These are phyloP conservation scores for Candolleomyces efflorescens DNA, from an alignment of 768 basidiomycete species.

Conservation along the genomic window DNA sequence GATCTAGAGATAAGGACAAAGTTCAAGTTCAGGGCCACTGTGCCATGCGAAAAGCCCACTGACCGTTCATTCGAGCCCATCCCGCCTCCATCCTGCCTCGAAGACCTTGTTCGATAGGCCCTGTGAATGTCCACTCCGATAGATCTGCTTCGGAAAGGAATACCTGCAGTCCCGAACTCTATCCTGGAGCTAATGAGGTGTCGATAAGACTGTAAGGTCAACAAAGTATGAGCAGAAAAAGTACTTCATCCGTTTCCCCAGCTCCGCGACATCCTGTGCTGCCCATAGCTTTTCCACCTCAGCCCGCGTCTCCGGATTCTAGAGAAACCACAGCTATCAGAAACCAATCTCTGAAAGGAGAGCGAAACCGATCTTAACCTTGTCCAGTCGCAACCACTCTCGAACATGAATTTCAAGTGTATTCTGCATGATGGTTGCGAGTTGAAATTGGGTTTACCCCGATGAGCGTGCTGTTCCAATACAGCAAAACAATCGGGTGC, in stretches of 20 bases:
- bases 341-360: not conserved
- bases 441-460: not conserved
- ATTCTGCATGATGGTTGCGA: slow-evolving; percentile 11
- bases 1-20: slow-evolving; percentile 34
- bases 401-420: slow-evolving; percentile 39
- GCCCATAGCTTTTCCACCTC: slow-evolving; percentile 48
- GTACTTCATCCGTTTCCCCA: slow-evolving; percentile 57
- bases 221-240: not conserved
- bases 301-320: slow-evolving; percentile 48
- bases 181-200: slow-evolving; percentile 55
- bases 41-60: not conserved
- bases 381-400: slow-evolving; percentile 49
- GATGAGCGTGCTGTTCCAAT: no score
- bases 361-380: slow-evolving; percentile 20
- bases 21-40: not conserved
- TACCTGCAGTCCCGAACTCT: slow-evolving; percentile 86
- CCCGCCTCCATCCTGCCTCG: slow-evolving; percentile 85
- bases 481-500: no score
- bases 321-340: not conserved
- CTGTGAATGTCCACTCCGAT: not conserved
- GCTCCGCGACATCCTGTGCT: slow-evolving; percentile 37
- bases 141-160: slow-evolving; percentile 2
- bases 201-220: not conserved
- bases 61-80: slow-evolving; percentile 86
- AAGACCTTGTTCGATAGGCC: slow-evolving; percentile 42